A percentile compares a stretch with the other conserved stretches of the same genome.
phyloP scores from a whole-genome alignment of 371 early-diverging fungal genomes.

The Scutellospora calospora region DNA sequence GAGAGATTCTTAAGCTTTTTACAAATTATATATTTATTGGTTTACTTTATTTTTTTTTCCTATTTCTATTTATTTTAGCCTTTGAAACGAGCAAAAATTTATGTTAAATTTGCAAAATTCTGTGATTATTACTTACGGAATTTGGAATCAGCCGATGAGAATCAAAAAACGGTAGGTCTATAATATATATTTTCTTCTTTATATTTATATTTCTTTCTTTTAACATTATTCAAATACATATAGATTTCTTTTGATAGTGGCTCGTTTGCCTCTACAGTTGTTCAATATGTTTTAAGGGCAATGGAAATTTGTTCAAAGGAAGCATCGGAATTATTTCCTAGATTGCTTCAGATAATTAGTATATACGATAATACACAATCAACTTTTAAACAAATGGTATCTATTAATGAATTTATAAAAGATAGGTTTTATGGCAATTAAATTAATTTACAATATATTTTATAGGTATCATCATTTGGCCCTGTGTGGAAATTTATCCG shows the following conservation, averaged over 20 bases:
- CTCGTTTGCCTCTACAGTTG: background rate
- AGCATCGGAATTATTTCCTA: constrained; percentile 13
- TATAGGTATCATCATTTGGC: background rate
- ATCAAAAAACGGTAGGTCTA: background rate
- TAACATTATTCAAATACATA: background rate
- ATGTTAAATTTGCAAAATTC: constrained; percentile 25
- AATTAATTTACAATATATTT: background rate
- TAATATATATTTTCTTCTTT: background rate
- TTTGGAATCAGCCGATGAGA: background rate
- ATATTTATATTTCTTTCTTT: background rate
- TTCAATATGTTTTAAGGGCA: constrained; percentile 6
- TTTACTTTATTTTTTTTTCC: background rate
- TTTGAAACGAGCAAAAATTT: background rate
- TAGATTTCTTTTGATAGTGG: constrained; percentile 13
- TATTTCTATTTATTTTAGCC: constrained; percentile 1
- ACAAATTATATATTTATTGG: background rate
- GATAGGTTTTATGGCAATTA: background rate
- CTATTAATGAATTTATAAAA: background rate
- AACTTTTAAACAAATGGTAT: constrained; percentile 1
- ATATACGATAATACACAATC: background rate
- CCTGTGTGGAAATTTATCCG: constrained; percentile 28
- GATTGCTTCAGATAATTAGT: constrained; percentile 23
- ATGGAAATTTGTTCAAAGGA: constrained; percentile 24
- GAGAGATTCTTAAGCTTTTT: background rate
- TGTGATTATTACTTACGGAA: constrained; percentile 10